Evolutionary conservation across 352 stramenopile genomes (phyloP).

Genomic region (Phytophthora constricta): DNA sequence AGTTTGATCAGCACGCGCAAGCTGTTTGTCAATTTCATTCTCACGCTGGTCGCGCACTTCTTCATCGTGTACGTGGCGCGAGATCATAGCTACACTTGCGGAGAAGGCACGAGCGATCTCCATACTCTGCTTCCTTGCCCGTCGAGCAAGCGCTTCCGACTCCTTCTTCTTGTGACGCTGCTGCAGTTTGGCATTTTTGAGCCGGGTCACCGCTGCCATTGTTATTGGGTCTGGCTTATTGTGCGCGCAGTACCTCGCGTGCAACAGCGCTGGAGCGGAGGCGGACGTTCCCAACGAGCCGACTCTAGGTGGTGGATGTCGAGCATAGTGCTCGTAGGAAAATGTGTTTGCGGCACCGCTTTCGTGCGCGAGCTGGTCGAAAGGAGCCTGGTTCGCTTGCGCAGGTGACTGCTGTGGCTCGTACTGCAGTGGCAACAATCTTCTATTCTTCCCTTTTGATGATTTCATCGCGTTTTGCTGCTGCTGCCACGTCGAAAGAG

Average conservation of each 20-base stretch:
- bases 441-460: slow-evolving; percentile 15
- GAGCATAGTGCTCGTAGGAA: slow-evolving; percentile 53
- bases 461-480: slow-evolving; percentile 28
- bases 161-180: slow-evolving; percentile 43
- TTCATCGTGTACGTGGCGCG: slow-evolving; percentile 73
- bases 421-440: slow-evolving; percentile 25
- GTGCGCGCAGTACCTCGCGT: slow-evolving; percentile 33
- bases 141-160: slow-evolving; percentile 33
- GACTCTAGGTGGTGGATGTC: slow-evolving; percentile 28
- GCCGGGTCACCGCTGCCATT: slow-evolving; percentile 37
- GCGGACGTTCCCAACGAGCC: slow-evolving; percentile 17
- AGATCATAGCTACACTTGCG: slow-evolving; percentile 79
- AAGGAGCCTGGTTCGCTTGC: slow-evolving; percentile 41
- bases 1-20: slow-evolving; percentile 50
- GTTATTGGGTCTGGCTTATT: slow-evolving; percentile 26
- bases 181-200: slow-evolving; percentile 36
- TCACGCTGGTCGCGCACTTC: slow-evolving; percentile 60
- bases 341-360: slow-evolving; percentile 52
- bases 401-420: slow-evolving; percentile 19
- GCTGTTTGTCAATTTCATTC: slow-evolving; percentile 45
- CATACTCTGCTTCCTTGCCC: slow-evolving; percentile 39
- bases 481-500: slow-evolving; percentile 29
- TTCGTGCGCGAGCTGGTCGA: slow-evolving; percentile 47
- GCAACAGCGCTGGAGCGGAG: slow-evolving; percentile 34
- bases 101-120: slow-evolving; percentile 71